Conservation (phyloP, 139 green algal genomes). For the Chlorella vulgaris region DNA sequence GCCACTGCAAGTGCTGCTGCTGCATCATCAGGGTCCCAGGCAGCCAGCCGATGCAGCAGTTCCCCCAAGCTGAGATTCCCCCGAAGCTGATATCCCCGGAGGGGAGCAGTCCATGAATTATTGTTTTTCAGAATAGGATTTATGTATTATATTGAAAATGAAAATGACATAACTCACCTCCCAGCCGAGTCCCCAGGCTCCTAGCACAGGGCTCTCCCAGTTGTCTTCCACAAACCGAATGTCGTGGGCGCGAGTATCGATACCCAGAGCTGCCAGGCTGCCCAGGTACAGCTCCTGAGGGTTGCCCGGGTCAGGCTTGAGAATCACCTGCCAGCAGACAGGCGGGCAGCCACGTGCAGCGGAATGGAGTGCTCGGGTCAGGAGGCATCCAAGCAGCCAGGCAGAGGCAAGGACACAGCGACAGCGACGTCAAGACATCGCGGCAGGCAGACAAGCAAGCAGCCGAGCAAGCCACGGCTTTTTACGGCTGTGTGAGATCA, state of each 20-base stretch:
- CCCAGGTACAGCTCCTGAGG: conserved; percentile 97
- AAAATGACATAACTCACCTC: conserved; percentile 61
- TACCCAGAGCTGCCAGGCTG: conserved; percentile 88
- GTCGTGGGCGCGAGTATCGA: conserved; percentile 85
- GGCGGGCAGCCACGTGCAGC: no score
- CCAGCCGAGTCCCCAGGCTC: conserved; percentile 97
- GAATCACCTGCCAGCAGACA: conserved; percentile 94
- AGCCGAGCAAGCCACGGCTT: background rate
- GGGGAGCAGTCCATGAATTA: background rate
- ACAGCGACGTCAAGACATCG: no score
- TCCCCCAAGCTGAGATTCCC: no score
- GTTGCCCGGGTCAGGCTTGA: conserved; percentile 98
- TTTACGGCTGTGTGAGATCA: no score
- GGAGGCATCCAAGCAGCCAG: no score
- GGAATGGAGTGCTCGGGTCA: no score
- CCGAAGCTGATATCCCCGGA: background rate
- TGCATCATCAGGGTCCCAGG: no score
- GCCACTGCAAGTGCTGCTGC: no score
- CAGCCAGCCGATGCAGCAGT: no score
- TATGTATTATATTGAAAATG: no score
- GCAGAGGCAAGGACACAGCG: no score
- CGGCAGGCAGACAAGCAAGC: background rate
- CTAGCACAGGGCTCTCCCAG: conserved; percentile 97
- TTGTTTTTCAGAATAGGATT: no score
- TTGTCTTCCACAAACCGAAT: conserved; percentile 99